These are phyloP conservation scores for Camelina hispida DNA, from an alignment of 345 rosid genomes.

Conservation along the genomic window DNA sequence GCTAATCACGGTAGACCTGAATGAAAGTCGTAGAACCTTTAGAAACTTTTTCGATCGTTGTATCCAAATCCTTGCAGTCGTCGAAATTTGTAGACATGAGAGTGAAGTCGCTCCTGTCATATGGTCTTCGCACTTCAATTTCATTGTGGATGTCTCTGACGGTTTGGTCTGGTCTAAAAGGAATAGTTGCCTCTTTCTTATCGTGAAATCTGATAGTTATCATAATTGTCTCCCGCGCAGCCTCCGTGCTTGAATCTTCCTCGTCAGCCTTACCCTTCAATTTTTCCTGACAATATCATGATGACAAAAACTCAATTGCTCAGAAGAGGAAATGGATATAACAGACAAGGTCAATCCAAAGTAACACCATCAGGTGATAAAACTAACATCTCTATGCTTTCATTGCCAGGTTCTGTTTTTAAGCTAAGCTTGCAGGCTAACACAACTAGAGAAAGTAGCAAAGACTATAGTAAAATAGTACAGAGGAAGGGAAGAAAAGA, in stretches of 20 bases:
- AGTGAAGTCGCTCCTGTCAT: background rate
- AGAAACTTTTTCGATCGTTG: background rate
- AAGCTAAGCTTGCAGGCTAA: conserved; percentile 1
- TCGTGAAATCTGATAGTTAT: too few relatives aligned
- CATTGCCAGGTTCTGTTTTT: conserved; percentile 5
- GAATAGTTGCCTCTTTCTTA: background rate
- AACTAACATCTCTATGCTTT: background rate
- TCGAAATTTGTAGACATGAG: background rate
- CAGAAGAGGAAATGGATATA: conserved; percentile 5
- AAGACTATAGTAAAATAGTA: conserved; percentile 3
- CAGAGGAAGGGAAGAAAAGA: conserved; percentile 16
- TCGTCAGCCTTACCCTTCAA: conserved; percentile 11
- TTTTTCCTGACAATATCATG: background rate
- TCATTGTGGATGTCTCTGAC: conserved; percentile 30
- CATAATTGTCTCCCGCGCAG: background rate
- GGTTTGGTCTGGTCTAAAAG: conserved; percentile 22
- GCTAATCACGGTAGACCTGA: conserved; percentile 9
- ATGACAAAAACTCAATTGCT: conserved; percentile 3
- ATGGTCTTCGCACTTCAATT: background rate
- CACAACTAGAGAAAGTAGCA: conserved; percentile 6
- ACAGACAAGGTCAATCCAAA: conserved; percentile 6
- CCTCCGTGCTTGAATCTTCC: conserved; percentile 5
- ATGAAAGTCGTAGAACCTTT: background rate
- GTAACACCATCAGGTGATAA: conserved; percentile 13
- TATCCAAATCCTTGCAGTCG: conserved; percentile 22